phyloP scores from a whole-genome alignment of 768 basidiomycete genomes.

The Lactarius akahatsu region DNA sequence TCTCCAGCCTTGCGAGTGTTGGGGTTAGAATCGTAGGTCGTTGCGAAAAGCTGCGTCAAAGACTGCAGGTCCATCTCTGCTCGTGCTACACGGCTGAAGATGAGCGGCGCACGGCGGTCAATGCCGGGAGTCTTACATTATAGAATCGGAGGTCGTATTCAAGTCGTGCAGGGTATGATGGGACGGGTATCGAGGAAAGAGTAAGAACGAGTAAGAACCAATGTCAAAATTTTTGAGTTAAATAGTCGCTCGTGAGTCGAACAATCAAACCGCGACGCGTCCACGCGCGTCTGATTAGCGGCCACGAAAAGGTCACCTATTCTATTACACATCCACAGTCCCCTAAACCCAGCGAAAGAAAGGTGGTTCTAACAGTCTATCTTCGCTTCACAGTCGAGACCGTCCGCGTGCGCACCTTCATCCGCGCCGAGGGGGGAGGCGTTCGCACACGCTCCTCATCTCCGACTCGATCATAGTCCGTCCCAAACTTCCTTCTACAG shows the following conservation, averaged over 20 bases:
- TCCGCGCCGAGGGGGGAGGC: conserved; percentile 8
- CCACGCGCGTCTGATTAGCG: conserved; percentile 14
- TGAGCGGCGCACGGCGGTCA: conserved; percentile 8
- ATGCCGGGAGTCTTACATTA: conserved; percentile 1
- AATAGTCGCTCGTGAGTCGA: conserved; percentile 17
- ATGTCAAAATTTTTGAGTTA: conserved; percentile 8
- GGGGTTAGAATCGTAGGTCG: conserved; percentile 79
- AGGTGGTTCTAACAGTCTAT: conserved; percentile 9
- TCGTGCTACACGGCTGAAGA: conserved; percentile 5
- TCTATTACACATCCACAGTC: no score
- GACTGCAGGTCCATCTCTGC: conserved; percentile 68
- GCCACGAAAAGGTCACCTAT: background rate
- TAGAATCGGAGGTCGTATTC: background rate
- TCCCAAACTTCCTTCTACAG: conserved; percentile 66
- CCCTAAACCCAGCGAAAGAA: no score
- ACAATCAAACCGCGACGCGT: conserved; percentile 29
- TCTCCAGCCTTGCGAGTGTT: conserved; percentile 85
- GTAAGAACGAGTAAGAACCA: background rate
- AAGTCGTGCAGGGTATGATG: conserved; percentile 19
- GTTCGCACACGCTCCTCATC: conserved; percentile 16
- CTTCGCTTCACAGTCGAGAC: conserved; percentile 28
- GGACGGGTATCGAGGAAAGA: conserved; percentile 21
- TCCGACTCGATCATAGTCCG: conserved; percentile 25
- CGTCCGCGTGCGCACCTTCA: conserved; percentile 24
- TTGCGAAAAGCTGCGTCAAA: conserved; percentile 74